Evolutionary conservation across 2,329 filamentous ascomycete genomes (phyloP).

Genomic region (Thielaviopsis populi): DNA sequence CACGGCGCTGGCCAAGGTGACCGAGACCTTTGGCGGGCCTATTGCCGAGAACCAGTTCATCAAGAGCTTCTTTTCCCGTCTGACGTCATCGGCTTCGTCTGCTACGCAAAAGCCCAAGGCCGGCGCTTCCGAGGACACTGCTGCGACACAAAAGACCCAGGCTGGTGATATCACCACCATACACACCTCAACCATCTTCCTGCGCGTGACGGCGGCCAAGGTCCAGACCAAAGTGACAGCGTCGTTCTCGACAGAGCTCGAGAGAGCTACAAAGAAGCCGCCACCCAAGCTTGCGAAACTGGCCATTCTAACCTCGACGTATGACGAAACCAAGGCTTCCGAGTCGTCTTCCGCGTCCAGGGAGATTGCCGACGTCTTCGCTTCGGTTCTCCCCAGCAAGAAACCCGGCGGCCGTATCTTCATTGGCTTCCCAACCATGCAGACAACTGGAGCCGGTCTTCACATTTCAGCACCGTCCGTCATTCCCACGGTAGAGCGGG

Average conservation of each 20-base stretch:
- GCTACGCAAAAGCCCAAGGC: conserved; percentile 35
- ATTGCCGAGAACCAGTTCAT: conserved; percentile 46
- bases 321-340: conserved; percentile 61
- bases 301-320: conserved; percentile 79
- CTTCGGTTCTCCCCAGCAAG: conserved; percentile 76
- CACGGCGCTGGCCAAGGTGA: conserved; percentile 27
- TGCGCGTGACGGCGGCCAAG: conserved; percentile 72
- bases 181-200: conserved; percentile 67
- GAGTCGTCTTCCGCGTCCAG: conserved; percentile 35
- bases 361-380: conserved; percentile 57
- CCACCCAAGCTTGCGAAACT: conserved; percentile 78
- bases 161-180: conserved; percentile 56
- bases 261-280: conserved; percentile 92
- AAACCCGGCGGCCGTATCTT: conserved; percentile 74
- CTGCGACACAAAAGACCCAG: conserved; percentile 44
- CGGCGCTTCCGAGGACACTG: conserved; percentile 37
- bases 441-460: conserved; percentile 85
- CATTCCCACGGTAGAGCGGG: conserved; percentile 91
- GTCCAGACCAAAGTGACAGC: conserved; percentile 61
- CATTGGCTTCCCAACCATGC: conserved; percentile 93
- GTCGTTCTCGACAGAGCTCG: conserved; percentile 68
- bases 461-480: conserved; percentile 93
- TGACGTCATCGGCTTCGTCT: conserved; percentile 43
- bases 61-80: conserved; percentile 63
- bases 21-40: conserved; percentile 35